A percentile compares a stretch with the other conserved stretches of the same genome.
Evolutionary conservation across 768 basidiomycete genomes (phyloP).

Genomic region (Tricholoma saponaceum): DNA sequence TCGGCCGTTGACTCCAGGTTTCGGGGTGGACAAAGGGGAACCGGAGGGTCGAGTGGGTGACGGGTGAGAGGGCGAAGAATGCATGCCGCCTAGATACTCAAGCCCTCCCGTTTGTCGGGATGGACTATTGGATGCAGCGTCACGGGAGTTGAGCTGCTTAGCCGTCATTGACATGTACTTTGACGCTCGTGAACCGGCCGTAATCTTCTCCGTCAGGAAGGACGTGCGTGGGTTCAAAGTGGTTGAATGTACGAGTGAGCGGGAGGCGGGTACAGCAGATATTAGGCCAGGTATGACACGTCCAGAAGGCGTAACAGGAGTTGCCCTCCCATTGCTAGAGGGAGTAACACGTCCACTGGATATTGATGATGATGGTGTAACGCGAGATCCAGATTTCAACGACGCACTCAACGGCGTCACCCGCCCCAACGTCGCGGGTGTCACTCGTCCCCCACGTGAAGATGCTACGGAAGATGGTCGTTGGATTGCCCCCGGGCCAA

Average conservation of each 20-base stretch:
- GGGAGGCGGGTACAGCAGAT: slow-evolving; percentile 30
- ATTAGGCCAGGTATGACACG: slow-evolving; percentile 35
- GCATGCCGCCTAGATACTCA: slow-evolving; percentile 23
- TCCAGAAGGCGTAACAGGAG: slow-evolving; percentile 38
- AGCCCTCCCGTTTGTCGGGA: slow-evolving; percentile 16
- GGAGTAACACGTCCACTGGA: slow-evolving; percentile 38
- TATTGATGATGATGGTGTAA: slow-evolving; percentile 31
- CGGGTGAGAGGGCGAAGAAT: slow-evolving; percentile 28
- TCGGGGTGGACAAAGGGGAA: slow-evolving; percentile 71
- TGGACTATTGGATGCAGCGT: slow-evolving; percentile 28
- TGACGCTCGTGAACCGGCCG: slow-evolving; percentile 80
- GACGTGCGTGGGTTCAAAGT: slow-evolving; percentile 26
- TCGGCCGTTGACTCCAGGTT: slow-evolving; percentile 37
- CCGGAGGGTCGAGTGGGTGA: slow-evolving; percentile 44
- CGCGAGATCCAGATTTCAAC: slow-evolving; percentile 22
- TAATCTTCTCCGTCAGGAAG: slow-evolving; percentile 46
- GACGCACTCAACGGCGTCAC: slow-evolving; percentile 44
- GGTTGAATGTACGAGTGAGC: slow-evolving; percentile 27
- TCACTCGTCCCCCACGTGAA: slow-evolving; percentile 55
- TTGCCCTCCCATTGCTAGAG: slow-evolving; percentile 44
- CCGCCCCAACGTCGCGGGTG: slow-evolving; percentile 53
- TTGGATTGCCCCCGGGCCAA: slow-evolving; percentile 42
- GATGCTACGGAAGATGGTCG: slow-evolving; percentile 83
- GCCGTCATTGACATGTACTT: slow-evolving; percentile 85
- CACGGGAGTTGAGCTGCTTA: slow-evolving; percentile 62